Evolutionary conservation across 1,284 basidiomycete genomes (phyloP).

Genomic region (Puccinia polysora): DNA sequence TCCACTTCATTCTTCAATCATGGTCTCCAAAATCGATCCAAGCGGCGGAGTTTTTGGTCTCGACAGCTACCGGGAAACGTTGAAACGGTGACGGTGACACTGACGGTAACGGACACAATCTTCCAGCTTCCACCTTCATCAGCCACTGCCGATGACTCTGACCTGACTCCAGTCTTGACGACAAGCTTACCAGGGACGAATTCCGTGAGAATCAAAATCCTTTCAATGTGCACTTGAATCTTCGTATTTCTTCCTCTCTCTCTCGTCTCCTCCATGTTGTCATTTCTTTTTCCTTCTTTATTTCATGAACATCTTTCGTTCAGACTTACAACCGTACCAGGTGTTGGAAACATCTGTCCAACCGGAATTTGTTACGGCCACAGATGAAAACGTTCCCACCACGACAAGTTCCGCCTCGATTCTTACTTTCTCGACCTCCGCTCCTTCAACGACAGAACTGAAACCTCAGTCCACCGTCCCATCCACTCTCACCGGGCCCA

Average conservation of each 20-base stretch:
- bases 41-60: neutral
- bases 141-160: neutral
- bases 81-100: constrained; percentile 23
- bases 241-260: neutral
- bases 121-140: neutral
- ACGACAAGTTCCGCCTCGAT: neutral
- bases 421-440: neutral
- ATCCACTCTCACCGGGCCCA: neutral
- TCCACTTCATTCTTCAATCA: neutral
- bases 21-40: neutral
- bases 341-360: constrained; percentile 5
- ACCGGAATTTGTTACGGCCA: constrained; percentile 12
- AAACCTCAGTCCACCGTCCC: neutral
- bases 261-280: too few relatives aligned
- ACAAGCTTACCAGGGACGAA: constrained; percentile 8
- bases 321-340: constrained; percentile 13
- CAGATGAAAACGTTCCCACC: neutral
- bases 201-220: constrained; percentile 8
- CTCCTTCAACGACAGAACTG: neutral
- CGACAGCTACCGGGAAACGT: constrained; percentile 11
- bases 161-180: neutral
- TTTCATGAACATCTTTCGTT: too few relatives aligned
- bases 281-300: too few relatives aligned
- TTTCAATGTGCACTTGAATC: too few relatives aligned
- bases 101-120: constrained; percentile 15